phyloP scores from a whole-genome alignment of 306 rosid genomes.

The Purshia tridentata region DNA sequence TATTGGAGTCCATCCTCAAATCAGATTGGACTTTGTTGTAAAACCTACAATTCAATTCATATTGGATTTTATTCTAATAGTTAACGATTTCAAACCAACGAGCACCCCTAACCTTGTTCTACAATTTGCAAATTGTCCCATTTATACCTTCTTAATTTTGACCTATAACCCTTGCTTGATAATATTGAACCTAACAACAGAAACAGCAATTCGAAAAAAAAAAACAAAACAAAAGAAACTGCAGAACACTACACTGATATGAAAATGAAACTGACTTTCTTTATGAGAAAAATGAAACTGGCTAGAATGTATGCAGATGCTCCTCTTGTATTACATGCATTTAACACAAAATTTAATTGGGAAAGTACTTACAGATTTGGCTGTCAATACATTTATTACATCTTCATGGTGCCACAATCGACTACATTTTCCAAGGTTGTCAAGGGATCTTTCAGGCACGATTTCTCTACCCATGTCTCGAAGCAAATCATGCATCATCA shows the following conservation, averaged over 20 bases:
- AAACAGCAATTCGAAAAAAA: too few species aligned
- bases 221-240: too few species aligned
- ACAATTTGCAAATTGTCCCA: too few species aligned
- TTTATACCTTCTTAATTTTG: too few species aligned
- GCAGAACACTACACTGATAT: too few species aligned
- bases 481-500: slow-evolving; percentile 15
- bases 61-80: background rate
- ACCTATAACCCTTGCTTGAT: too few species aligned
- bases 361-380: background rate
- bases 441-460: slow-evolving; percentile 11
- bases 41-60: background rate
- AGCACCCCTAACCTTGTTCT: background rate
- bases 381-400: background rate
- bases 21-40: background rate
- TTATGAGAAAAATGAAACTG: too few species aligned
- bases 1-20: background rate
- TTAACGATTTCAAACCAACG: background rate
- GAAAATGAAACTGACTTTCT: too few species aligned
- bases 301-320: background rate
- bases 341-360: background rate
- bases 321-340: too few species aligned
- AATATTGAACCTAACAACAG: too few species aligned
- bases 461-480: slow-evolving; percentile 52
- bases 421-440: slow-evolving; percentile 14
- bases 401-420: background rate